These are phyloP conservation scores for Melampsora larici-populina DNA, from an alignment of 1,284 basidiomycete genomes.

Conservation along the genomic window DNA sequence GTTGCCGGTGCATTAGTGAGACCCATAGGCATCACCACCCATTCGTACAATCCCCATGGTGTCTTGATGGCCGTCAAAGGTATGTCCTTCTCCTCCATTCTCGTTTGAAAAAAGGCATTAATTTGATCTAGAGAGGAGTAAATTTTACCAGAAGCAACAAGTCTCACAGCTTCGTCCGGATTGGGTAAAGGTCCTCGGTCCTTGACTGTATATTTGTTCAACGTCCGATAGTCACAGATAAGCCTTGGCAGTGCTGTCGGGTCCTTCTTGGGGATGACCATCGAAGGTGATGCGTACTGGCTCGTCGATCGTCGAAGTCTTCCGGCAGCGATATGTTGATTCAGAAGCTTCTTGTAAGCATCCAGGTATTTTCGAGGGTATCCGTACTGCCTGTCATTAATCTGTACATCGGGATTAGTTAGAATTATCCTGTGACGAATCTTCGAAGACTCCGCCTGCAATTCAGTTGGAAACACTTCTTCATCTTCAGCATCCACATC, in stretches of 20 bases:
- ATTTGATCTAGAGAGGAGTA: constrained; percentile 57
- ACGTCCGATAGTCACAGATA: constrained; percentile 28
- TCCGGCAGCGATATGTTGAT: not conserved
- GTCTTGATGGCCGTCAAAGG: constrained; percentile 56
- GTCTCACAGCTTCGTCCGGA: constrained; percentile 3
- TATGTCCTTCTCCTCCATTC: no score
- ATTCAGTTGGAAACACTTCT: not conserved
- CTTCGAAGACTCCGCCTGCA: not conserved
- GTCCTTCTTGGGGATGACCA: not conserved
- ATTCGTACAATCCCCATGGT: constrained; percentile 56
- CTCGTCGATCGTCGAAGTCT: not conserved
- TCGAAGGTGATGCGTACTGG: not conserved
- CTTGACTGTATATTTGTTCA: constrained; percentile 44
- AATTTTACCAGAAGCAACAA: constrained; percentile 45
- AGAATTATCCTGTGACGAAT: not conserved
- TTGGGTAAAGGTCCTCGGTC: constrained; percentile 43
- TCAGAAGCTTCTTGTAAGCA: not conserved
- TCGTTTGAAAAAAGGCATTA: no score
- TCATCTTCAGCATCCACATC: not conserved
- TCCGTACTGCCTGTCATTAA: not conserved
- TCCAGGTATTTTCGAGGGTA: not conserved
- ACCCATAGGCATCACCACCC: constrained; percentile 58
- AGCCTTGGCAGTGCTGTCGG: not conserved
- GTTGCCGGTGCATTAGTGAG: constrained; percentile 54
- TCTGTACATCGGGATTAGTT: not conserved